Conservation (phyloP, 805 yeast genomes). For the Saccharomyces jurei region DNA sequence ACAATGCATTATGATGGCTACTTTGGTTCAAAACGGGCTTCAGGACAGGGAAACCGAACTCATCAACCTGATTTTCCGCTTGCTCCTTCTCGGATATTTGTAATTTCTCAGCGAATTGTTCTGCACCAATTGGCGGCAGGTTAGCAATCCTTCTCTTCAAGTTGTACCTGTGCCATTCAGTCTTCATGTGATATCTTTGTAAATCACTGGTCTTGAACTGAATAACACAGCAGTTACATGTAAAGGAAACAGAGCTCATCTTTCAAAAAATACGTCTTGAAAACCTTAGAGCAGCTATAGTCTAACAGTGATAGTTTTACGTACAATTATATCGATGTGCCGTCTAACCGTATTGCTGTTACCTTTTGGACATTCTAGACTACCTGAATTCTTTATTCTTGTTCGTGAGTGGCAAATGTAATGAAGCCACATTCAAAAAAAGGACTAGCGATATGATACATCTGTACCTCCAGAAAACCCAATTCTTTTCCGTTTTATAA, state of each 20-base stretch:
- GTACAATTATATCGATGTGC: not conserved
- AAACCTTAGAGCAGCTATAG: not conserved
- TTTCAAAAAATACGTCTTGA: not conserved
- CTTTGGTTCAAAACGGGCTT: constrained; percentile 14
- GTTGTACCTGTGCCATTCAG: constrained; percentile 97
- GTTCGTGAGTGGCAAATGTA: not conserved
- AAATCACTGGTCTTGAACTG: constrained; percentile 73
- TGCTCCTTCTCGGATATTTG: constrained; percentile 31
- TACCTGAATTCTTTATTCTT: not conserved
- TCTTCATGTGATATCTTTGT: constrained; percentile 90
- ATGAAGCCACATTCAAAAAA: not conserved
- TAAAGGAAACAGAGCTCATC: constrained; percentile 35
- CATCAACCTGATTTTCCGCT: constrained; percentile 29
- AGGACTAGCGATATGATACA: not conserved
- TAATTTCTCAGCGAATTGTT: constrained; percentile 34
- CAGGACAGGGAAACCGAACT: constrained; percentile 33
- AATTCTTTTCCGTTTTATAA: not conserved
- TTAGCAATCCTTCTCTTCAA: constrained; percentile 87
- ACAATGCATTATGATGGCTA: not conserved
- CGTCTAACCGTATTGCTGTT: not conserved
- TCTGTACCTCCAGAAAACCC: not conserved
- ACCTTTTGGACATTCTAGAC: not conserved
- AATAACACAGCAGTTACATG: constrained; percentile 86
- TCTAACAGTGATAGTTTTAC: not conserved
- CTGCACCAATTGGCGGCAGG: constrained; percentile 64